Percentiles rank a stretch among this genome's conserved stretches.
phyloP scores from a whole-genome alignment of 1,284 basidiomycete species.

The Trichosporon faecale region DNA sequence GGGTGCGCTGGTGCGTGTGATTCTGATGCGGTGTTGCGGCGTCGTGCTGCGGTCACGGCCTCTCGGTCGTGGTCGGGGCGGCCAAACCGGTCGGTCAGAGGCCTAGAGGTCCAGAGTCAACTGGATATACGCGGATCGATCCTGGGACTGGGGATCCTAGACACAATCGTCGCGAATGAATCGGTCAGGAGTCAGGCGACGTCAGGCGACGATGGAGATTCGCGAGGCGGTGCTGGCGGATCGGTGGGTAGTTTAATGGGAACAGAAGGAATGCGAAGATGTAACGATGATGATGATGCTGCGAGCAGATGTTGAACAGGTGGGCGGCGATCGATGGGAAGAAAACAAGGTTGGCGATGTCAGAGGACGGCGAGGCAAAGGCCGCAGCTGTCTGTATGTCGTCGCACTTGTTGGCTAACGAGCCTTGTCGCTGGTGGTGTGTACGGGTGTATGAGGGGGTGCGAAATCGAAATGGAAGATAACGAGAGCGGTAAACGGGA shows the following conservation, averaged over 20 bases:
- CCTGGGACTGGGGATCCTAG: not conserved
- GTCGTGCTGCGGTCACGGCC: not conserved
- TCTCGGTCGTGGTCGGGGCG: not conserved
- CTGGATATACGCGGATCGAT: not conserved
- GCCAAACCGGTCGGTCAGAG: not conserved
- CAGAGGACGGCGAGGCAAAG: not conserved
- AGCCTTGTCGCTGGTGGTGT: no score
- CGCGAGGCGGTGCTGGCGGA: not conserved
- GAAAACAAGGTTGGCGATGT: not conserved
- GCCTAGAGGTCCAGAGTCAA: no score
- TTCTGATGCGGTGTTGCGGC: not conserved
- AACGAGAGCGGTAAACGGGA: not conserved
- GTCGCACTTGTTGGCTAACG: not conserved
- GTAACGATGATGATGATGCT: not conserved
- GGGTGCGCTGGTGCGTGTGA: not conserved
- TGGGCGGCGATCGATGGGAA: not conserved
- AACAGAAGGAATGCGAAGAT: not conserved
- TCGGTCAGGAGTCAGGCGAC: not conserved
- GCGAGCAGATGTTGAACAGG: not conserved
- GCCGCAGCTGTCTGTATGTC: no score
- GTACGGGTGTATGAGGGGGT: not conserved
- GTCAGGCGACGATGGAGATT: no score
- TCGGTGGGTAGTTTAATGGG: not conserved
- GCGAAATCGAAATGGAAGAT: not conserved
- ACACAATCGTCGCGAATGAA: not conserved